Conservation (phyloP, 345 rosid genomes). For the Pistacia integerrima region DNA sequence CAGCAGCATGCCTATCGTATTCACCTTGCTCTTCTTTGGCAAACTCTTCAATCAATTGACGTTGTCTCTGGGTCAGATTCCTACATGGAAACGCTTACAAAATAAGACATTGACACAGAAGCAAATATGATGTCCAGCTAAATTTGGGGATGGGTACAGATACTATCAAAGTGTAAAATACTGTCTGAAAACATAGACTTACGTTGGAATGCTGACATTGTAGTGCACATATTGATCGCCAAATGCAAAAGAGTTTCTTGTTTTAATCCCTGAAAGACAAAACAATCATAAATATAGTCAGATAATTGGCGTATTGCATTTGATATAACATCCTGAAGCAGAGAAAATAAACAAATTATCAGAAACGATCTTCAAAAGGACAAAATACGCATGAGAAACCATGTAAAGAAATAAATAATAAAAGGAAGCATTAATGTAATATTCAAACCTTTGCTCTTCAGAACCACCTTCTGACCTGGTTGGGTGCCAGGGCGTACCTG, state of each 20-base stretch:
- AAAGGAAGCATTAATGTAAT: neutral
- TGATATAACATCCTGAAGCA: neutral
- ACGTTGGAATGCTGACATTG: slow-evolving; percentile 90
- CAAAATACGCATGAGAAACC: neutral
- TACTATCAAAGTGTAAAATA: too few relatives aligned
- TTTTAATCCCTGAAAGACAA: slow-evolving; percentile 62
- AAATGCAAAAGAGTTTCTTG: slow-evolving; percentile 65
- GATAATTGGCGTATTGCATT: neutral
- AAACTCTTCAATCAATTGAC: slow-evolving; percentile 88
- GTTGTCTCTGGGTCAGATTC: slow-evolving; percentile 77
- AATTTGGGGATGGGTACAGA: too few relatives aligned
- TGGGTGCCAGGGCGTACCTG: slow-evolving; percentile 98
- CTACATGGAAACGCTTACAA: slow-evolving; percentile 36
- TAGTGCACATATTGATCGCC: slow-evolving; percentile 97
- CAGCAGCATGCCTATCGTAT: slow-evolving; percentile 61
- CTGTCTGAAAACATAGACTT: slow-evolving; percentile 25
- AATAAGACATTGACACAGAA: neutral
- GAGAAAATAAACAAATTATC: neutral
- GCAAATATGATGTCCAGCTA: too few relatives aligned
- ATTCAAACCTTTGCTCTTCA: slow-evolving; percentile 86
- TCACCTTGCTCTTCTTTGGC: slow-evolving; percentile 91
- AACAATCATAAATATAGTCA: neutral
- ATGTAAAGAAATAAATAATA: neutral
- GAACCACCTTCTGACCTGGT: slow-evolving; percentile 97
- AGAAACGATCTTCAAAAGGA: neutral